Evolutionary conservation across 176 grass and related monocot species (phyloP), one percentile per base, ranked within the genome.

Genomic region (Microstegium vimineum): DNA sequence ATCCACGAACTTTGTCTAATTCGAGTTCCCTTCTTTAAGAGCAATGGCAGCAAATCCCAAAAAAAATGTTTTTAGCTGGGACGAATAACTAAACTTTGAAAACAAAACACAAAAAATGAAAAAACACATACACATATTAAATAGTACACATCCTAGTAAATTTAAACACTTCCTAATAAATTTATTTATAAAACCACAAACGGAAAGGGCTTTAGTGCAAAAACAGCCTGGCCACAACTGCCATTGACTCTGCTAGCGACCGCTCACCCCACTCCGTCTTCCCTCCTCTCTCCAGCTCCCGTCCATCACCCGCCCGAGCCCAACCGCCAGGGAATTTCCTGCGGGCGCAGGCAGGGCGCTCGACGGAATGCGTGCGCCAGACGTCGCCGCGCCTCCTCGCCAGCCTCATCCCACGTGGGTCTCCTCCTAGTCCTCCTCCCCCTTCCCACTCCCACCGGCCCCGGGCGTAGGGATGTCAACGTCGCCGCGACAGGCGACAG

Each of bases 401-500:
- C 69, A 72, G 60, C 41, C 56, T 46, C 60, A 36, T 3, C 15
- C 65, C 64, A 63, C 46, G 70, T 84, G 87, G 75, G 76, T 41
- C 54, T 52, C 75, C 52, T 52, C 63, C 28, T n/a, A n/a, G n/a
- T 9, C 72, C 43, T 22, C 40, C 32, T 10, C 23, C 65, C 7
- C n/a, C 16, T n/a, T 10, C 67, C 56, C 22, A 0, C 14, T 16
- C 74, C 59, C 68, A 13, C 37, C 49, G 26, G 73, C 20, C 28
- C 26, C 49, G 61, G 32, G 66, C 60, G 9, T 59, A 23, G 32
- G n/a, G 62, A 51, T 42, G 64, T 89, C 76, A 78, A 81, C 77
- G 72, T 89, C 82, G 71, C 76, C 52, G 25, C 49, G 82, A 85
- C n/a, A n/a, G n/a, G n/a, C n/a, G n/a, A n/a, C 87, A 74, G 40